Evolutionary conservation across 1,139 yeast genomes (phyloP).

Genomic region (Yamadazyma oceani): DNA sequence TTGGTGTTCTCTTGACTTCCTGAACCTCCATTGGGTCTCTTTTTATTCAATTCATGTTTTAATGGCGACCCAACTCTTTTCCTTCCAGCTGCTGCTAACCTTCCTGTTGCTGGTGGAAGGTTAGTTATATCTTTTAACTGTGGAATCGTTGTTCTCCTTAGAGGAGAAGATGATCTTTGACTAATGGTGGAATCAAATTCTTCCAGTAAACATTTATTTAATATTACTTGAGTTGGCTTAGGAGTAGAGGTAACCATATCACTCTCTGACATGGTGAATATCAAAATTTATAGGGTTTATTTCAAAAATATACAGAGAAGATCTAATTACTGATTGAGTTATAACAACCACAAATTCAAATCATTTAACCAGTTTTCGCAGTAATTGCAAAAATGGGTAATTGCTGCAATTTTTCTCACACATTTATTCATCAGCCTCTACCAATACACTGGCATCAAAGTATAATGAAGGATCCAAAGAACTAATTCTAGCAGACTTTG

Average conservation of each 20-base stretch:
- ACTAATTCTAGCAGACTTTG: constrained; percentile 72
- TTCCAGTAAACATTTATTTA: neutral
- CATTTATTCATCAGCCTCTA: constrained; percentile 21
- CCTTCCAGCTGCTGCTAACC: too few relatives aligned
- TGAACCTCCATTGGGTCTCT: neutral
- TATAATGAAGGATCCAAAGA: constrained; percentile 83
- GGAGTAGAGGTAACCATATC: constrained; percentile 1
- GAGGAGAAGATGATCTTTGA: neutral
- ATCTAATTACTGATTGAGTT: too few relatives aligned
- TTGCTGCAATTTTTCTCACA: too few relatives aligned
- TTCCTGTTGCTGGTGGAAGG: neutral
- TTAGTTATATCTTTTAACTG: neutral
- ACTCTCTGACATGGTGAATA: neutral
- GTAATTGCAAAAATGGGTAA: too few relatives aligned
- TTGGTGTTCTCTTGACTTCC: neutral
- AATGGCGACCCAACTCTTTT: constrained; percentile 9
- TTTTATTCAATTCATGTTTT: constrained; percentile 7
- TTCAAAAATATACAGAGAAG: too few relatives aligned
- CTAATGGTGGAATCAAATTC: neutral
- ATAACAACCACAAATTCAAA: too few relatives aligned
- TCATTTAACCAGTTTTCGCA: too few relatives aligned
- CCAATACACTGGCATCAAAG: constrained; percentile 68
- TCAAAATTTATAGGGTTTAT: neutral
- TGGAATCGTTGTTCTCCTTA: neutral
- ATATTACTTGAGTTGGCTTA: neutral